A percentile compares a stretch with the other conserved stretches of the same genome.
Conservation (phyloP, 2,329 filamentous ascomycete species). For the Trichophyton equinum region DNA sequence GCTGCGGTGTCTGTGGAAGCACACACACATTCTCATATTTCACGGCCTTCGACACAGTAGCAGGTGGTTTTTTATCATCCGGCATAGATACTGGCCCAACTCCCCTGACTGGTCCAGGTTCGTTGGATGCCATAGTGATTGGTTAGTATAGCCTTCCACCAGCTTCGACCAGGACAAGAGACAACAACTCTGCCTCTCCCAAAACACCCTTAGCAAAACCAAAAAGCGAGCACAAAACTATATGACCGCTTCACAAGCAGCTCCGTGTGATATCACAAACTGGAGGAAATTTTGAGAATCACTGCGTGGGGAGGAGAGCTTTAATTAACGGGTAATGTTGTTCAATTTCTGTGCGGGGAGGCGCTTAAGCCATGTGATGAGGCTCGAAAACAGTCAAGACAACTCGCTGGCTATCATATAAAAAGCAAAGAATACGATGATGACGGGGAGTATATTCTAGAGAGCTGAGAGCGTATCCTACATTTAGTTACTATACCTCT, state of each 20-base stretch:
- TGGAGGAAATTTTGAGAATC: not conserved
- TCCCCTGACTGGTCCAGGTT: slow-evolving; percentile 24
- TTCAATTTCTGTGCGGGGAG: not conserved
- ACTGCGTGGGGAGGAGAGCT: not conserved
- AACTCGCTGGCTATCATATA: not conserved
- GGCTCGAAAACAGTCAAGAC: not conserved
- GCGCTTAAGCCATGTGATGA: not conserved
- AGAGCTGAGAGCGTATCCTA: too few species aligned
- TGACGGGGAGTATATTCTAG: too few species aligned
- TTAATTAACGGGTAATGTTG: not conserved
- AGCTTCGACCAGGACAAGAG: not conserved
- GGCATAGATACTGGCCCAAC: slow-evolving; percentile 71
- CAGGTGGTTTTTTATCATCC: slow-evolving; percentile 65
- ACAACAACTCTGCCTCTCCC: not conserved
- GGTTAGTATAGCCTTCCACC: not conserved
- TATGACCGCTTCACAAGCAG: not conserved
- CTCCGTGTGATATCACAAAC: not conserved
- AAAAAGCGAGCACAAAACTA: not conserved
- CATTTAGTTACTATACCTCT: not conserved
- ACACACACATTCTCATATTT: slow-evolving; percentile 78
- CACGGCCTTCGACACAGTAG: slow-evolving; percentile 76
- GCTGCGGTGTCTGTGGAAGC: slow-evolving; percentile 82
- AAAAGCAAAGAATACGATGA: not conserved
- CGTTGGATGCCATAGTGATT: slow-evolving; percentile 7
- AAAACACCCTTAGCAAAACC: not conserved